Base-by-base conservation (phyloP, 2,329 filamentous ascomycete species). In the Neocucurbitaria cava region DNA sequence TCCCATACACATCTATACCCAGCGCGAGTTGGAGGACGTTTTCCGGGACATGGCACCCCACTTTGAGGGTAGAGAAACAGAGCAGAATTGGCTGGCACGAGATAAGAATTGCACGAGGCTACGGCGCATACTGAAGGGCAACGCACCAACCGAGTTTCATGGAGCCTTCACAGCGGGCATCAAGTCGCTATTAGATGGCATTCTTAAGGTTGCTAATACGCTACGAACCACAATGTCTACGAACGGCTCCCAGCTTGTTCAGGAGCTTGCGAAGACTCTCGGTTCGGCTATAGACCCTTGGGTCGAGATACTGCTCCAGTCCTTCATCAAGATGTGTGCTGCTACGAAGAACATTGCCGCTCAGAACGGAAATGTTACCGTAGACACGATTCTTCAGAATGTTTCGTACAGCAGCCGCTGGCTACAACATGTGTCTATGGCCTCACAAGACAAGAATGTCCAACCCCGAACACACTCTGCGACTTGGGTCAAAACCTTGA, bases 311-410 rank as follows among this genome's bases (percentile, higher is more conserved):
- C 82, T 97, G 20, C 86, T 98, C 77, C 92, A 96, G 70, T 89
- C 87, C 24, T 86, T 97, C 65, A 87, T 98, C 78, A 97, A 96
- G 77, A 85, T 97, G 59, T 93, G 89, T 62, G 91, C 88, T 9
- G 88, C 88, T 21, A 96, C 94, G 43, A 99, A 99, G 77, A 96
- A 96, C 75, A 96, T 99, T 64, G 88, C 86, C 52, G 92, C 92
- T 0, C 89, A 96, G 68, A 88, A 90, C 60, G 94, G 91, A 47
- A 93, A 96, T 69, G 75, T 80, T 15, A 91, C 90, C 0, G 88
- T 96, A n/a, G 89, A 95, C 62, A 86, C 83, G 18, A 88, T 99
- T 47, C 85, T 98, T 59, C 85, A 87, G 58, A 88, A 89, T 64
- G 89, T 89, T 26, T 89, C 92, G 0, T 98, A 94, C 77, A 93